Evolutionary conservation across 768 basidiomycete species (phyloP).

Genomic region (Tricholomella constricta): DNA sequence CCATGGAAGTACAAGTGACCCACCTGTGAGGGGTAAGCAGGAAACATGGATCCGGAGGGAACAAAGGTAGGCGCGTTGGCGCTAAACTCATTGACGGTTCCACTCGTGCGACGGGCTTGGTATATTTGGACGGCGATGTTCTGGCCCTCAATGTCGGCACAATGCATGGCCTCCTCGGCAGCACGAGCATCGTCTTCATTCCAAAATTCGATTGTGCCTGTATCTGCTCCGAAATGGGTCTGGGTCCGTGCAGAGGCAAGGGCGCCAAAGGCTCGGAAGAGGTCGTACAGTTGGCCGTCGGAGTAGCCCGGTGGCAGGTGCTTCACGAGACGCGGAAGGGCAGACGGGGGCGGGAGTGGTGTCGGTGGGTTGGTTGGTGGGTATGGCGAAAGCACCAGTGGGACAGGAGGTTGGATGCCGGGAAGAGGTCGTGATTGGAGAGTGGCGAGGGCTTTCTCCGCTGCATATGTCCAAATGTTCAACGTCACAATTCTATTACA

Average conservation of each 20-base stretch:
- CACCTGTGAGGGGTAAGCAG: conserved; percentile 63
- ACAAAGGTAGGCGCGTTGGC: conserved; percentile 76
- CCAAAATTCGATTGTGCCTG: conserved; percentile 84
- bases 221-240: conserved; percentile 76
- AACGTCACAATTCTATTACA: conserved; percentile 9
- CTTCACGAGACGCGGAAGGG: conserved; percentile 80
- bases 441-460: conserved; percentile 87
- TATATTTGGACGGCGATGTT: conserved; percentile 85
- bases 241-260: conserved; percentile 76
- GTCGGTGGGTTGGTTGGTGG: conserved; percentile 79
- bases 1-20: conserved; percentile 10
- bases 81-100: conserved; percentile 64
- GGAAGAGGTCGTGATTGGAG: conserved; percentile 77
- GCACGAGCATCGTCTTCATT: conserved; percentile 79
- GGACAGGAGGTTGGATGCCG: conserved; percentile 55
- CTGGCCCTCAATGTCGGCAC: conserved; percentile 78
- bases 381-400: conserved; percentile 78
- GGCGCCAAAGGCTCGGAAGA: conserved; percentile 84
- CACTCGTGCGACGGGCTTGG: conserved; percentile 63
- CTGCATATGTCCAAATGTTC: conserved; percentile 39
- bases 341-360: conserved; percentile 72
- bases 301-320: conserved; percentile 72
- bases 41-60: conserved; percentile 64
- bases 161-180: conserved; percentile 83
- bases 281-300: conserved; percentile 78